A percentile compares a stretch with the other conserved stretches of the same genome.
Evolutionary conservation across 2,329 filamentous ascomycete species (phyloP).

Genomic region (Colletotrichum sp.): DNA sequence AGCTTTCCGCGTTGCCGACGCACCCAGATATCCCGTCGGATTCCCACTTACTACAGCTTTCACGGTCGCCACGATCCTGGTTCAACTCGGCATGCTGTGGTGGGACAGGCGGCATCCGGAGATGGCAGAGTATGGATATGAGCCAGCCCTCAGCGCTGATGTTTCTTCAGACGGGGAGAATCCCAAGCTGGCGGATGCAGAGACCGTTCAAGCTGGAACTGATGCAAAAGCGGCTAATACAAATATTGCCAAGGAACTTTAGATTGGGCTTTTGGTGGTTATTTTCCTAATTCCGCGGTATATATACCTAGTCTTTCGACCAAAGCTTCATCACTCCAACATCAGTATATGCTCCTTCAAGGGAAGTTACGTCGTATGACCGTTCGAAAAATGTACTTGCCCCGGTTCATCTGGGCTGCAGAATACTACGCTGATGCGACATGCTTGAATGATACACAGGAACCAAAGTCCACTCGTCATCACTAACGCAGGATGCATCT

Average conservation of each 20-base stretch:
- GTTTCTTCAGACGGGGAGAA: slow-evolving; percentile 1
- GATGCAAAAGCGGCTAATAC: background rate
- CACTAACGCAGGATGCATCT: background rate
- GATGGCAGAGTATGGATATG: slow-evolving; percentile 23
- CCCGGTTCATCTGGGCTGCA: background rate
- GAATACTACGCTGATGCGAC: background rate
- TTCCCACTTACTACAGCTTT: slow-evolving; percentile 40
- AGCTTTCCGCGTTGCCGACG: slow-evolving; percentile 37
- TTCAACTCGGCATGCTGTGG: slow-evolving; percentile 35
- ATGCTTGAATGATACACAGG: background rate
- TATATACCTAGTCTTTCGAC: background rate
- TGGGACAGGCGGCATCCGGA: slow-evolving; percentile 29
- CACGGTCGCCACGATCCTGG: slow-evolving; percentile 31
- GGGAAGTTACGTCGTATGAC: background rate
- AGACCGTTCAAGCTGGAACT: background rate
- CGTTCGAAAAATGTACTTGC: background rate
- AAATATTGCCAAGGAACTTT: background rate
- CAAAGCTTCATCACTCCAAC: background rate
- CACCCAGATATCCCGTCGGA: slow-evolving; percentile 39
- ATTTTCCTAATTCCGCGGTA: background rate
- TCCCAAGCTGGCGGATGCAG: background rate
- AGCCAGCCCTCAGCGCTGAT: background rate
- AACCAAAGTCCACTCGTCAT: background rate
- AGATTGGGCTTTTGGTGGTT: background rate
- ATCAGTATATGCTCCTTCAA: background rate